Percentiles rank a stretch among this genome's conserved stretches.
These are phyloP conservation scores for Corchorus olitorius DNA, from an alignment of 345 rosid genomes.

Conservation along the genomic window DNA sequence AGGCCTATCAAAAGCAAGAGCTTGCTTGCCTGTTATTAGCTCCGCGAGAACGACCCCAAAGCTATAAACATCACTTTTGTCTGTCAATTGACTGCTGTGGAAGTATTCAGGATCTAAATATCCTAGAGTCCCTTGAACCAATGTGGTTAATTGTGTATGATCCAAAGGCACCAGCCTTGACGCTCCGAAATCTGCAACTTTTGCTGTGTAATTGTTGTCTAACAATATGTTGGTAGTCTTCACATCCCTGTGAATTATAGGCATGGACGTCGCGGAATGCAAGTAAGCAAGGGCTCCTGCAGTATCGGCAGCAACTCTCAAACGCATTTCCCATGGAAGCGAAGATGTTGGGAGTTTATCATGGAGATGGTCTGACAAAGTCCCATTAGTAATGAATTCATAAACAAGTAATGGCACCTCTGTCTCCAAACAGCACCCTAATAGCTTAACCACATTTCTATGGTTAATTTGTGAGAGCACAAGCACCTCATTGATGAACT, in stretches of 20 bases:
- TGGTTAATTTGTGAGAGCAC: constrained; percentile 53
- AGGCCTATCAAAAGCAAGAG: constrained; percentile 22
- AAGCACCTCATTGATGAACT: constrained; percentile 52
- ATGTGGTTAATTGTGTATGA: constrained; percentile 41
- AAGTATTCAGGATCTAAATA: constrained; percentile 19
- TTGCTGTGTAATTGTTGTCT: constrained; percentile 34
- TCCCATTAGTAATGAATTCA: constrained; percentile 44
- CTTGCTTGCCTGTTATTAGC: constrained; percentile 41
- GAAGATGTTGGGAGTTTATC: constrained; percentile 16
- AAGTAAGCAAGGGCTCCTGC: constrained; percentile 39
- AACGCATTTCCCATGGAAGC: constrained; percentile 40
- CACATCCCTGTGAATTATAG: constrained; percentile 43
- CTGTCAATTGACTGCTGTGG: not conserved
- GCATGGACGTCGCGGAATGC: constrained; percentile 38
- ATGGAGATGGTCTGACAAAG: constrained; percentile 45
- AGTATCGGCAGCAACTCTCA: constrained; percentile 35
- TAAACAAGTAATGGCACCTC: constrained; percentile 48
- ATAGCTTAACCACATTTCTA: constrained; percentile 42
- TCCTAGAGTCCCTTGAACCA: constrained; percentile 16
- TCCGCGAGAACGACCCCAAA: constrained; percentile 47
- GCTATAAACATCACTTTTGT: constrained; percentile 48
- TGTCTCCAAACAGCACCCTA: constrained; percentile 50
- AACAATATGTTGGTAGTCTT: constrained; percentile 48
- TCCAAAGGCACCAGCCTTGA: constrained; percentile 44
- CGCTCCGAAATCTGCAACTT: constrained; percentile 54